Base-by-base conservation (phyloP, 805 yeast genomes). In the Starmerella davenportii region DNA sequence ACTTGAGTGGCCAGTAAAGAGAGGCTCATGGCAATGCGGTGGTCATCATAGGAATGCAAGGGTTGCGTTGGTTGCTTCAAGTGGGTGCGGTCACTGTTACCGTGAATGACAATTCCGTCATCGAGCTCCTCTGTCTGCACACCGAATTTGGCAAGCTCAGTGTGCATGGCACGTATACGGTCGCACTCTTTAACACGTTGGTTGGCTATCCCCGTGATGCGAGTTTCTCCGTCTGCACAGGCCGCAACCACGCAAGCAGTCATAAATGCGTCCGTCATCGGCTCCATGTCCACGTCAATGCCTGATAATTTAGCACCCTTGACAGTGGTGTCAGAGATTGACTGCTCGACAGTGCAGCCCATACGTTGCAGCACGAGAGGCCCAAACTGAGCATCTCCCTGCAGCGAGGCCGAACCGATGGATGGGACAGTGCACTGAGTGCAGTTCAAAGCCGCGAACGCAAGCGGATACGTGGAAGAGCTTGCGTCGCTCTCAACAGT, bases 161-260 rank as follows among this genome's bases (percentile, higher is more conserved):
- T 68, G 34, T 81, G 77, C 98, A 90, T 90, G 13, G 98, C 98
- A 46, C 72, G 78, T 47, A 90, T 90, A 56, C 98, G 70, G 59
- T 90, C 84, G 63, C 98, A 90, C 55, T 90, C 98, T 55, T 90
- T 90, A 37, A 90, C 98, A 53, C 95, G 76, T 62, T 90, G 98
- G 61, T 90, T 90, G 28, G 96, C 96, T 61, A 90, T 90, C 46
- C 98, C 98, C 27, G 79, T 74, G 51, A 90, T 90, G 4, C 78
- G 69, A 13, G 95, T 87, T 8, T 74, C 62, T 11, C 68, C 64
- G 44, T 63, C 63, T 3, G 95, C 93, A 31, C 79, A 69, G n/a
- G 98, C 95, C 25, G 96, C 98, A 16, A 84, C 92, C 11, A 90
- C 95, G 38, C 92, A 72, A 0, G 98, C 98, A 14, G 98, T 90